Percentiles rank a stretch among this genome's conserved stretches.
These are phyloP conservation scores for Coleophoma cylindrospora DNA, from an alignment of 2,329 filamentous ascomycete genomes.

Conservation along the genomic window DNA sequence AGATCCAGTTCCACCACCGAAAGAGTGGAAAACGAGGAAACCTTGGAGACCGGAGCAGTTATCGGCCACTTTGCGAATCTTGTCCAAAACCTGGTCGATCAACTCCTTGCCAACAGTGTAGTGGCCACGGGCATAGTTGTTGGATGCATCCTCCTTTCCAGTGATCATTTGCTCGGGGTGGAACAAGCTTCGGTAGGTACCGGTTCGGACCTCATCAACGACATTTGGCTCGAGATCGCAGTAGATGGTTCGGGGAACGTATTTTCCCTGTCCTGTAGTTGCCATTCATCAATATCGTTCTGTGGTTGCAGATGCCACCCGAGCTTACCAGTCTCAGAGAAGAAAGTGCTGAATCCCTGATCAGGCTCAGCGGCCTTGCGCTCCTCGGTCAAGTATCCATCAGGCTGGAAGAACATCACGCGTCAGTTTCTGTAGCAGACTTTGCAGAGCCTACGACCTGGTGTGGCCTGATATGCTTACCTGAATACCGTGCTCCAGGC, in stretches of 20 bases:
- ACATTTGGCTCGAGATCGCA: slow-evolving; percentile 99
- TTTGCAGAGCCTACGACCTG: neutral
- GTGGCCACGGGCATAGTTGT: slow-evolving; percentile 99
- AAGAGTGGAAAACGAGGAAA: slow-evolving; percentile 99
- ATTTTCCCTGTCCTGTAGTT: slow-evolving; percentile 85
- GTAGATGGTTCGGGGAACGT: slow-evolving; percentile 98
- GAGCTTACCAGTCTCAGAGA: slow-evolving; percentile 91
- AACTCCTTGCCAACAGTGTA: slow-evolving; percentile 99
- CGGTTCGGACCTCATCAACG: slow-evolving; percentile 97
- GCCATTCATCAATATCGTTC: neutral
- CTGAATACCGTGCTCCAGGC: slow-evolving; percentile 99
- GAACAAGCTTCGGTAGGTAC: slow-evolving; percentile 93
- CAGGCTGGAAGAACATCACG: slow-evolving; percentile 58
- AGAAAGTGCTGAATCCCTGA: slow-evolving; percentile 99
- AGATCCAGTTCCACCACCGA: slow-evolving; percentile 97
- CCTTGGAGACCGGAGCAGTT: slow-evolving; percentile 97
- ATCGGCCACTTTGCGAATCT: slow-evolving; percentile 94
- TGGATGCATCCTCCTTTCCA: slow-evolving; percentile 99
- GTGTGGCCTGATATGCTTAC: slow-evolving; percentile 46
- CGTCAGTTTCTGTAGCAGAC: slow-evolving; percentile 25
- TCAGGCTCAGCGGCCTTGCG: slow-evolving; percentile 90
- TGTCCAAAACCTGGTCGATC: slow-evolving; percentile 96
- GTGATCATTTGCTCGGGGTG: slow-evolving; percentile 99
- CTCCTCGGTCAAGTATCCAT: slow-evolving; percentile 98
- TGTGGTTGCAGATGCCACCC: no score